Conservation (phyloP, 805 yeast species). For the Danielia reshetovae region DNA sequence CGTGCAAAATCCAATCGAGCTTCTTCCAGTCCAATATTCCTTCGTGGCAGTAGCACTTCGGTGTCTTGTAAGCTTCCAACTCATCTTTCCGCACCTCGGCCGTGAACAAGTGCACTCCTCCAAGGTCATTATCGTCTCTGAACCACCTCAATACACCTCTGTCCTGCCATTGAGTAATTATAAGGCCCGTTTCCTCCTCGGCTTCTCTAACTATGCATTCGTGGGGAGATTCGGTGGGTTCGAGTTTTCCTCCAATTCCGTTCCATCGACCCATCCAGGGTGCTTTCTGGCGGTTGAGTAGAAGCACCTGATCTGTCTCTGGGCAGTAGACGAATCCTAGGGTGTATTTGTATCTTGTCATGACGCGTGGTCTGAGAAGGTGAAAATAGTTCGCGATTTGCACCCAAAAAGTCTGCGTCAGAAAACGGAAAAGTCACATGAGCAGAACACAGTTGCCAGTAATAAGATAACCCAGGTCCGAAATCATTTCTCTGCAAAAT, state of each 20-base stretch:
- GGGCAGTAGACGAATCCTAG: constrained; percentile 25
- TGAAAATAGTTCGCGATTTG: too few relatives aligned
- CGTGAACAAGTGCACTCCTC: constrained; percentile 39
- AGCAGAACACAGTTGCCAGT: too few relatives aligned
- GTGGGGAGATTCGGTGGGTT: constrained; percentile 29
- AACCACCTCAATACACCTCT: constrained; percentile 38
- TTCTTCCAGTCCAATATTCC: constrained; percentile 43
- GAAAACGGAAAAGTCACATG: too few relatives aligned
- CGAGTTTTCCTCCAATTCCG: constrained; percentile 44
- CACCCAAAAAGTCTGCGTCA: too few relatives aligned
- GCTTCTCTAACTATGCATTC: constrained; percentile 42
- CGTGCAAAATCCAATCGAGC: constrained; percentile 32
- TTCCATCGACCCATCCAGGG: constrained; percentile 50
- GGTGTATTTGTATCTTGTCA: constrained; percentile 18
- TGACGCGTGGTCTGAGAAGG: constrained; percentile 1
- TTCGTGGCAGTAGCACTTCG: constrained; percentile 29
- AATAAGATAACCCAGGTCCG: too few relatives aligned
- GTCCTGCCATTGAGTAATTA: constrained; percentile 22
- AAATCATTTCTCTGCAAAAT: too few relatives aligned
- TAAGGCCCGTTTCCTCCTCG: constrained; percentile 38
- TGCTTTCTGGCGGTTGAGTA: constrained; percentile 37
- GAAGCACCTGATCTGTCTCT: constrained; percentile 28
- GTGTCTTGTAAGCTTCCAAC: constrained; percentile 25
- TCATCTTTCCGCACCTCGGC: constrained; percentile 27
- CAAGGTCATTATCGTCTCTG: constrained; percentile 21